These are phyloP conservation scores for Periglandula ipomoeae DNA, from an alignment of 2,329 filamentous ascomycete genomes.

Conservation along the genomic window DNA sequence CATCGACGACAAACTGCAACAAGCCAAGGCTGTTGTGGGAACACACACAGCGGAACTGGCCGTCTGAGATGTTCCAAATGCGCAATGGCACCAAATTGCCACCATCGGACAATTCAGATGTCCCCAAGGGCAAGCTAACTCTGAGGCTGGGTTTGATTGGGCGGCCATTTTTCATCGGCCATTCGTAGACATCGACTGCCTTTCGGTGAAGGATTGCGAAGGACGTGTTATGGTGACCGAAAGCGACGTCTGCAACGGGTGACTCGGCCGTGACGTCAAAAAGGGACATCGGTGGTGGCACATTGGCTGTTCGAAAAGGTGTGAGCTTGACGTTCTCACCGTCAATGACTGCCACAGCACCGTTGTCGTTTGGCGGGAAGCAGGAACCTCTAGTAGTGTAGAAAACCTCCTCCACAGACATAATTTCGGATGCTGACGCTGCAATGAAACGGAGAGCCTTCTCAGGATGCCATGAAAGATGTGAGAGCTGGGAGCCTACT, in stretches of 20 bases:
- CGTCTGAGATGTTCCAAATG: constrained; percentile 20
- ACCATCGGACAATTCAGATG: constrained; percentile 11
- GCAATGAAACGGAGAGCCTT: constrained; percentile 61
- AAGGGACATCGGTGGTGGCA: constrained; percentile 88
- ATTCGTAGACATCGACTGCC: constrained; percentile 60
- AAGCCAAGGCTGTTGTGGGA: constrained; percentile 19
- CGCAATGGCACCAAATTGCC: constrained; percentile 21
- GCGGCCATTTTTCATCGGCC: constrained; percentile 52
- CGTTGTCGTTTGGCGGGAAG: constrained; percentile 63
- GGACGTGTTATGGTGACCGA: constrained; percentile 53
- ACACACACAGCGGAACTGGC: constrained; percentile 22
- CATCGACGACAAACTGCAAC: constrained; percentile 15
- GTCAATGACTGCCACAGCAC: constrained; percentile 76
- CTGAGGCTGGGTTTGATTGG: constrained; percentile 34
- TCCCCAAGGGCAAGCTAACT: constrained; percentile 29
- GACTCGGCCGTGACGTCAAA: constrained; percentile 58
- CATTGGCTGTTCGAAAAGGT: constrained; percentile 70
- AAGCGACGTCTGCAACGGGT: constrained; percentile 64
- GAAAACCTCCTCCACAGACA: constrained; percentile 59
- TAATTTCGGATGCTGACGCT: constrained; percentile 39
- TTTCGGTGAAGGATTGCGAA: constrained; percentile 64
- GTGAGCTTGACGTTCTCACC: constrained; percentile 74
- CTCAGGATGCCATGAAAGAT: constrained; percentile 75
- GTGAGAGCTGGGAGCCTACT: constrained; percentile 23
- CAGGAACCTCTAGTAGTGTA: constrained; percentile 60